Evolutionary conservation across 257 asterid species (phyloP).

Genomic region (Nemophila menziesii): DNA sequence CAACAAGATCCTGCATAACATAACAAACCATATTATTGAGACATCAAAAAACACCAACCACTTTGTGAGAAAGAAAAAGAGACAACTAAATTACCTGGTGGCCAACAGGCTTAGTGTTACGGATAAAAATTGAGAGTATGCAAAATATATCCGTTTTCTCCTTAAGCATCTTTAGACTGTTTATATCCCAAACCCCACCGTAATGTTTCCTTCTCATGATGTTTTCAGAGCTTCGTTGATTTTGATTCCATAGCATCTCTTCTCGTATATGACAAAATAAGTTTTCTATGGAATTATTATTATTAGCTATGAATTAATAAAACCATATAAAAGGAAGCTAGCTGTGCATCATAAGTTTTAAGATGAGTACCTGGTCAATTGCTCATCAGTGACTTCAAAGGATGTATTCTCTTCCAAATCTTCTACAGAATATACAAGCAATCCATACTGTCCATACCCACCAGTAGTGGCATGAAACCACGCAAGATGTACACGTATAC

Average conservation of each 20-base stretch:
- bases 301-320: too few species aligned
- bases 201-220: slow-evolving; percentile 33
- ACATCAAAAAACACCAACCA: too few species aligned
- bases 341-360: too few species aligned
- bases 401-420: slow-evolving; percentile 28
- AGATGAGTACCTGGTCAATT: slow-evolving; percentile 41
- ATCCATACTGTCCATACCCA: slow-evolving; percentile 72
- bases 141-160: slow-evolving; percentile 74
- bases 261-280: slow-evolving; percentile 22
- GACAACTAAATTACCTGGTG: slow-evolving; percentile 65
- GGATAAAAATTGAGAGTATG: slow-evolving; percentile 70
- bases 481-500: slow-evolving; percentile 75
- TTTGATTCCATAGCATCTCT: slow-evolving; percentile 28
- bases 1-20: slow-evolving; percentile 99
- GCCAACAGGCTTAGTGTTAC: slow-evolving; percentile 93
- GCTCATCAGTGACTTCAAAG: slow-evolving; percentile 36
- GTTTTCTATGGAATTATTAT: slow-evolving; percentile 12
- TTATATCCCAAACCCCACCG: slow-evolving; percentile 54
- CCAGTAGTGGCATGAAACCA: slow-evolving; percentile 63
- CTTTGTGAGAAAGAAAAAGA: too few species aligned
- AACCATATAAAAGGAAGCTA: too few species aligned
- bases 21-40: too few species aligned
- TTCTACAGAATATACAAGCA: slow-evolving; percentile 53
- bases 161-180: slow-evolving; percentile 59
- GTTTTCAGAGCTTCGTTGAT: slow-evolving; percentile 32